These are phyloP conservation scores for Colletotrichum tabaci DNA, from an alignment of 2,329 filamentous ascomycete genomes.

Conservation along the genomic window DNA sequence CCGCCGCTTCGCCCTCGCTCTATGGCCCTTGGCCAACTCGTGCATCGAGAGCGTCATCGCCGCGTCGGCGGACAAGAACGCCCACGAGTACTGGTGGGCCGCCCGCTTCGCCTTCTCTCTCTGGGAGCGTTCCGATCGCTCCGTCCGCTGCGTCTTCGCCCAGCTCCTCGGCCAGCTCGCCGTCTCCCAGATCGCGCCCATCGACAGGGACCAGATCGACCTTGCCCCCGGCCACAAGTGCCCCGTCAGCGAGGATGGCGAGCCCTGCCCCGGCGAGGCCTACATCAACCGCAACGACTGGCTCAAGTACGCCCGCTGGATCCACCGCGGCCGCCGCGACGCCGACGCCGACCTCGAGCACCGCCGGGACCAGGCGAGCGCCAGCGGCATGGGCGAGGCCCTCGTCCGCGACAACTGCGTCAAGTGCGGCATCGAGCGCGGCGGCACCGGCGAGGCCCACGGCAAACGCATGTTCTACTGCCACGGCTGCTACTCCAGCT, in stretches of 20 bases:
- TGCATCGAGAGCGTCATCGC: slow-evolving; percentile 21
- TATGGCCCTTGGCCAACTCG: slow-evolving; percentile 42
- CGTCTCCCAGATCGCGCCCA: not conserved
- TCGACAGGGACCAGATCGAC: not conserved
- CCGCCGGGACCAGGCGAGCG: not conserved
- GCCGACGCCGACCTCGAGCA: not conserved
- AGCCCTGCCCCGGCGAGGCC: not conserved
- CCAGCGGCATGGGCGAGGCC: not conserved
- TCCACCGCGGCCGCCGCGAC: slow-evolving; percentile 34
- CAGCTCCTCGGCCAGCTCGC: slow-evolving; percentile 34
- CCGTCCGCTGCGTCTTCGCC: slow-evolving; percentile 34
- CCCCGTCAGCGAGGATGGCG: not conserved
- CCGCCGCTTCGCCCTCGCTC: slow-evolving; percentile 22
- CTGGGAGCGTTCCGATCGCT: slow-evolving; percentile 24
- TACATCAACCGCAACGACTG: slow-evolving; percentile 20
- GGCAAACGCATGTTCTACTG: slow-evolving; percentile 21
- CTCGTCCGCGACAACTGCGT: slow-evolving; percentile 10
- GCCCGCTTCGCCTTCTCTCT: slow-evolving; percentile 37
- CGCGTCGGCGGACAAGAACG: slow-evolving; percentile 8
- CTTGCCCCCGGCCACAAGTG: not conserved
- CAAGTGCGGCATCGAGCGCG: slow-evolving; percentile 1
- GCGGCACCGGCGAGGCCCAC: not conserved
- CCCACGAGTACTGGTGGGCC: slow-evolving; percentile 34
- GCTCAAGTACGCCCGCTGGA: slow-evolving; percentile 33
- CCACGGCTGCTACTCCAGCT: slow-evolving; percentile 32